phyloP scores from a whole-genome alignment of 805 yeast species.

The Limtongia smithiae region DNA sequence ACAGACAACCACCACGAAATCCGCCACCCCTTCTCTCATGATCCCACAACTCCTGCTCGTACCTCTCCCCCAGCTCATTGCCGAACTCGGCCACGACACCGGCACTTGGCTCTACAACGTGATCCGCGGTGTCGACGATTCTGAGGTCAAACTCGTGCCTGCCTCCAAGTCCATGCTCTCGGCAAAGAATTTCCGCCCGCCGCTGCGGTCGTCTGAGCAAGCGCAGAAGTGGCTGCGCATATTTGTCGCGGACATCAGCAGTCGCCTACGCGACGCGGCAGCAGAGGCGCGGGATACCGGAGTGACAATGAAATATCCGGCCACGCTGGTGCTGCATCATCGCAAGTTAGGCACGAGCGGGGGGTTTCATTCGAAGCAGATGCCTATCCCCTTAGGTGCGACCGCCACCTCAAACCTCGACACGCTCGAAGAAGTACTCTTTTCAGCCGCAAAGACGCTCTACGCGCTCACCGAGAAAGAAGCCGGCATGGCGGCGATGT shows the following conservation, averaged over 20 bases:
- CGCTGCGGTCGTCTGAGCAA: conserved; percentile 53
- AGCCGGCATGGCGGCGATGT: conserved; percentile 5
- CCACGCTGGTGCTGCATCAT: conserved; percentile 46
- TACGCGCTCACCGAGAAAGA: conserved; percentile 20
- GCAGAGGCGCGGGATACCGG: conserved; percentile 52
- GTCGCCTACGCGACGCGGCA: conserved; percentile 57
- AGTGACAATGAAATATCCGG: conserved; percentile 48
- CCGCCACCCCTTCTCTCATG: too few relatives aligned
- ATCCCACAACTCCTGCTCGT: too few relatives aligned
- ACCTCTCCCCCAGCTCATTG: too few relatives aligned
- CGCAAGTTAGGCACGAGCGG: conserved; percentile 15
- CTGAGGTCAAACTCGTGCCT: conserved; percentile 50
- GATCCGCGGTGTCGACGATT: conserved; percentile 58
- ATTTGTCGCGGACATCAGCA: conserved; percentile 71
- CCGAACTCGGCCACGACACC: conserved; percentile 44
- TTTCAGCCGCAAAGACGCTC: conserved; percentile 33
- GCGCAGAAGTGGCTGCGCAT: conserved; percentile 76
- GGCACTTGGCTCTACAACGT: conserved; percentile 57
- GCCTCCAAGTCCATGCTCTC: conserved; percentile 85
- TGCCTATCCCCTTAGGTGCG: conserved; percentile 24
- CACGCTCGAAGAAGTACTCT: conserved; percentile 2
- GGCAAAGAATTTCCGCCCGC: conserved; percentile 66
- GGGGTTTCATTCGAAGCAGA: conserved; percentile 29
- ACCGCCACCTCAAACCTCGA: conserved; percentile 8
- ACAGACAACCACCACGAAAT: too few relatives aligned